Evolutionary conservation across 2,329 filamentous ascomycete genomes (phyloP).

Genomic region (Aspergillus terreus): DNA sequence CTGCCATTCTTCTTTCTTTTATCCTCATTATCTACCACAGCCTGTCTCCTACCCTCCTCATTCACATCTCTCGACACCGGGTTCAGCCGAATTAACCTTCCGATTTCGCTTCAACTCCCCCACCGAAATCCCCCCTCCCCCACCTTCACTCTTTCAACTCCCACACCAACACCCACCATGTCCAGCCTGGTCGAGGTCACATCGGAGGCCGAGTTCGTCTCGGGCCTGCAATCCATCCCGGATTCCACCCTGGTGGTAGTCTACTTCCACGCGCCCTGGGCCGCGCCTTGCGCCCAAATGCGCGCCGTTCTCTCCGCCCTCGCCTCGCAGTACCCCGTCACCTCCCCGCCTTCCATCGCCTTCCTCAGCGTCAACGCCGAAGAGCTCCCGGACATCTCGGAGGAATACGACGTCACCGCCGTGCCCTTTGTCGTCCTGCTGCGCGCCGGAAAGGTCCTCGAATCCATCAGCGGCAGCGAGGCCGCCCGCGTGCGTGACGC

Average conservation of each 20-base stretch:
- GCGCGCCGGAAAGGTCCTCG: conserved; percentile 69
- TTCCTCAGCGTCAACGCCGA: conserved; percentile 95
- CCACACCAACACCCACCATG: conserved; percentile 48
- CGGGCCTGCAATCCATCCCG: conserved; percentile 63
- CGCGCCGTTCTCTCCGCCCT: conserved; percentile 78
- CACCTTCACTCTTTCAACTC: background rate
- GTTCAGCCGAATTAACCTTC: background rate
- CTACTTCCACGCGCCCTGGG: conserved; percentile 97
- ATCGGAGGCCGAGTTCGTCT: conserved; percentile 68
- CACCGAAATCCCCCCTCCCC: background rate
- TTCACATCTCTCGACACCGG: background rate
- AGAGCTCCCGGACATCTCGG: conserved; percentile 85
- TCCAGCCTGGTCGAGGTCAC: conserved; percentile 75
- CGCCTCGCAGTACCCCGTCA: conserved; percentile 75
- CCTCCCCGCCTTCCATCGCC: conserved; percentile 62
- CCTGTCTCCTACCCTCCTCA: background rate
- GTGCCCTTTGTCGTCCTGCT: conserved; percentile 89
- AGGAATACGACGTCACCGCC: conserved; percentile 88
- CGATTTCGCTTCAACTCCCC: background rate
- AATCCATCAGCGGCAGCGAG: conserved; percentile 86
- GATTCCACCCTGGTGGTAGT: conserved; percentile 72
- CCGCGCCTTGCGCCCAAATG: conserved; percentile 94
- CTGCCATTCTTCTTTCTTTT: background rate
- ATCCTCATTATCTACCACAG: background rate
- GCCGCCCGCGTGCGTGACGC: conserved; percentile 78